Conservation (phyloP, 495 filamentous ascomycete species). For the Xylaria grammica region DNA sequence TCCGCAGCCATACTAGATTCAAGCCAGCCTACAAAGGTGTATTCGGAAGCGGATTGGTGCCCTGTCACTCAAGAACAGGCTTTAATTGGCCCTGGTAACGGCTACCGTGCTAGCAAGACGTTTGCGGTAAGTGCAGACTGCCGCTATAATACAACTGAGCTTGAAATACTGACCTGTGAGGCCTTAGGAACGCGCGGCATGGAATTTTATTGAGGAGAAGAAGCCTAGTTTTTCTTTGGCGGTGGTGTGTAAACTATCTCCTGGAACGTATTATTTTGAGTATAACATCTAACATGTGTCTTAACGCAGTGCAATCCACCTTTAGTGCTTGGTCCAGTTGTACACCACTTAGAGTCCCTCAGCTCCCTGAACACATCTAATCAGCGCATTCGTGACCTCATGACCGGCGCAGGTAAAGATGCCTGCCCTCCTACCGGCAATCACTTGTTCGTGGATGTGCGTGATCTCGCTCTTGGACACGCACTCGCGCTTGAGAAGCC, state of each 20-base stretch:
- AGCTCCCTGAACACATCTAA: conserved; percentile 7
- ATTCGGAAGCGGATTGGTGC: conserved; percentile 47
- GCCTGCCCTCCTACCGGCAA: conserved; percentile 58
- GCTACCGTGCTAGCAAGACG: conserved; percentile 43
- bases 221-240: conserved; percentile 75
- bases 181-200: conserved; percentile 58
- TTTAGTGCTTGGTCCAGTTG: conserved; percentile 74
- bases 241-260: conserved; percentile 50
- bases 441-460: conserved; percentile 70
- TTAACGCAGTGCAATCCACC: conserved; percentile 56
- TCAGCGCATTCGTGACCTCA: conserved; percentile 37
- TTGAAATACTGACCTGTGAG: no score
- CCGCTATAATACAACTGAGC: no score
- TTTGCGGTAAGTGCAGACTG: conserved; percentile 4
- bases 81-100: conserved; percentile 28
- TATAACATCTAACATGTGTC: neutral
- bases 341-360: conserved; percentile 30
- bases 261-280: neutral
- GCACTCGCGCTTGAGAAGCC: conserved; percentile 69
- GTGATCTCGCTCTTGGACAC: conserved; percentile 74
- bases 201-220: conserved; percentile 80
- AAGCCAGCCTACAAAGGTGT: conserved; percentile 42
- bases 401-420: conserved; percentile 64
- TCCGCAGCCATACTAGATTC: conserved; percentile 47
- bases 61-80: conserved; percentile 45